A percentile compares a stretch with the other conserved stretches of the same genome.
Conservation (phyloP, 2,329 filamentous ascomycete genomes). For the Emericellopsis atlantica region DNA sequence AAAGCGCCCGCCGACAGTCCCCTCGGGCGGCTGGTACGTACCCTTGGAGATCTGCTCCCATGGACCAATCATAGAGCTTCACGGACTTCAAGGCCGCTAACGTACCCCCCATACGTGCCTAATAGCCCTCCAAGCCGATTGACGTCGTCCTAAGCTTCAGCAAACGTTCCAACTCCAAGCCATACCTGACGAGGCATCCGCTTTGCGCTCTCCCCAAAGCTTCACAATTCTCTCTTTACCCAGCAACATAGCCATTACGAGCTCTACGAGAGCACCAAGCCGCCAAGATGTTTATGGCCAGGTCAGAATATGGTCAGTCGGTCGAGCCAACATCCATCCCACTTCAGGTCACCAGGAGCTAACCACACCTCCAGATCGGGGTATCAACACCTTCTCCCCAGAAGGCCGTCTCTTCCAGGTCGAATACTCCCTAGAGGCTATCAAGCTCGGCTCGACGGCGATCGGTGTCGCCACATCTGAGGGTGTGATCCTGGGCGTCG, state of each 20-base stretch:
- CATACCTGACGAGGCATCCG: too few species aligned
- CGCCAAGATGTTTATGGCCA: constrained; percentile 95
- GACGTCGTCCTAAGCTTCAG: too few species aligned
- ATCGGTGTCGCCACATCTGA: constrained; percentile 95
- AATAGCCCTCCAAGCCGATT: too few species aligned
- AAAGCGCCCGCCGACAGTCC: too few species aligned
- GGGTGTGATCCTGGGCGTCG: constrained; percentile 91
- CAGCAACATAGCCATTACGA: neutral
- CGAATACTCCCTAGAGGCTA: constrained; percentile 99
- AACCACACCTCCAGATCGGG: constrained; percentile 56
- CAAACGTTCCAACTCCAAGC: too few species aligned
- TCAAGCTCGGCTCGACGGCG: constrained; percentile 96
- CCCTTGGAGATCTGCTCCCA: too few species aligned
- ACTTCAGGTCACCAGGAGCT: neutral
- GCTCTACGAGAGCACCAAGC: constrained; percentile 7
- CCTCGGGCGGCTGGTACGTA: too few species aligned
- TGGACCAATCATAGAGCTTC: too few species aligned
- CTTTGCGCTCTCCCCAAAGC: neutral
- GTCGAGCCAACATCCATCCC: constrained; percentile 10
- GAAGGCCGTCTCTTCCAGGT: constrained; percentile 99
- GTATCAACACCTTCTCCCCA: constrained; percentile 99
- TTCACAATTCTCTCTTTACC: neutral
- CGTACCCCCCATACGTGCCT: too few species aligned
- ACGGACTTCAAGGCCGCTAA: too few species aligned
- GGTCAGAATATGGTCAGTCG: constrained; percentile 94